Base-by-base conservation (phyloP, 805 yeast species). In the Candida boidinii region DNA sequence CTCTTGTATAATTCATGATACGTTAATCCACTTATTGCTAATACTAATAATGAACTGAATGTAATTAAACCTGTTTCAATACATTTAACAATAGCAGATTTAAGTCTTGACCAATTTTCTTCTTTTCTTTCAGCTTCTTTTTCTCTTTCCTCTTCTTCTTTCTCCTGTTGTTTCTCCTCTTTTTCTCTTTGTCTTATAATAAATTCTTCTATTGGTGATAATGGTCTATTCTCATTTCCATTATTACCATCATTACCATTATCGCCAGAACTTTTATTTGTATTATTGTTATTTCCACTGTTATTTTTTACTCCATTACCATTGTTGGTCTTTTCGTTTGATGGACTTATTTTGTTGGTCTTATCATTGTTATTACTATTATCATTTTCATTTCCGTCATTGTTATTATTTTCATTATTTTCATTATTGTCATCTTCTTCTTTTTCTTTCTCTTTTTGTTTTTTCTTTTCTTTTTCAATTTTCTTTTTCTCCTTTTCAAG, bases 31-130 rank as follows among this genome's bases (percentile, higher is more conserved):
- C 90, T 81, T 2, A 74, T 56, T 0, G 83, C 90, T 13, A 84
- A 62, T 23, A 83, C 73, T 2, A 74, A 65, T 23, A 83, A 54
- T 3, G 88, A 77, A 12, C 84, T 74, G 29, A 81, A 60, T 13
- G 88, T 81, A 28, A 83, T 74, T 3, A 83, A 76, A 0, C 78
- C 76, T 0, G 92, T 76, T 49, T 83, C 92, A 4, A 69, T 39
- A 36, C 76, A 66, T 44, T 73, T 77, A 35, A 55, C 43, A 0
- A 50, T 27, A 17, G 64, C 23, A 2, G 19, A 17, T 7, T 29
- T 36, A 7, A 41, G 14, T 17, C 33, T 36, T 3, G 36, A 33
- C 42, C 43, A 46, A 12, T 32, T 36, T 24, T 36, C 36, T 13
- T 34, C 20, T 16, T 25, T 23, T 11, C 16, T 15, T n/a, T 37